These are phyloP conservation scores for Aspergillus felis DNA, from an alignment of 2,329 filamentous ascomycete genomes.

Conservation along the genomic window DNA sequence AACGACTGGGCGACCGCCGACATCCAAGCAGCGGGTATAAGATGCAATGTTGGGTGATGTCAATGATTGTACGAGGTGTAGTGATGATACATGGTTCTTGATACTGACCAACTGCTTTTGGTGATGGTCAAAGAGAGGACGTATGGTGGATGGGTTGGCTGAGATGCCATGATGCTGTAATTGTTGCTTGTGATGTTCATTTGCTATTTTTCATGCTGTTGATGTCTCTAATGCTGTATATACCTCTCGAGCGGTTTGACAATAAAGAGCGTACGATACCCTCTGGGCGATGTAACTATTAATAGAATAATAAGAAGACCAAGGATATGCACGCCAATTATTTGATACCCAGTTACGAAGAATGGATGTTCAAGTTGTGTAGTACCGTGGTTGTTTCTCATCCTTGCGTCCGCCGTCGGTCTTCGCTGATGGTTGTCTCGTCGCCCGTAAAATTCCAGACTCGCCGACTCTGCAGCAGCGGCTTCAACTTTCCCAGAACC, in stretches of 20 bases:
- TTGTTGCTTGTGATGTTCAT: slow-evolving; percentile 12
- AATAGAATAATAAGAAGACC: neutral
- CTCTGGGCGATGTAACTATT: slow-evolving; percentile 2
- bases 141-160: neutral
- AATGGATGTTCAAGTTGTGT: neutral
- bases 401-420: neutral
- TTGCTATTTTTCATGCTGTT: slow-evolving; percentile 17
- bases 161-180: slow-evolving; percentile 8
- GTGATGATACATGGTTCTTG: neutral
- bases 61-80: neutral
- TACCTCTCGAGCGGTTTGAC: slow-evolving; percentile 33
- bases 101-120: neutral
- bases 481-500: slow-evolving; percentile 6
- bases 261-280: slow-evolving; percentile 39
- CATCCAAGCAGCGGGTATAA: neutral
- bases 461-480: neutral
- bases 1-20: neutral
- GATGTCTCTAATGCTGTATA: slow-evolving; percentile 34
- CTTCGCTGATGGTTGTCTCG: slow-evolving; percentile 23
- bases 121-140: neutral
- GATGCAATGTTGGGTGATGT: neutral
- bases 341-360: neutral
- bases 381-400: neutral
- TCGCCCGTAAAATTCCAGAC: slow-evolving; percentile 31
- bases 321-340: neutral